Base-by-base conservation (phyloP, 495 filamentous ascomycete species). In the Arthonia radiata region DNA sequence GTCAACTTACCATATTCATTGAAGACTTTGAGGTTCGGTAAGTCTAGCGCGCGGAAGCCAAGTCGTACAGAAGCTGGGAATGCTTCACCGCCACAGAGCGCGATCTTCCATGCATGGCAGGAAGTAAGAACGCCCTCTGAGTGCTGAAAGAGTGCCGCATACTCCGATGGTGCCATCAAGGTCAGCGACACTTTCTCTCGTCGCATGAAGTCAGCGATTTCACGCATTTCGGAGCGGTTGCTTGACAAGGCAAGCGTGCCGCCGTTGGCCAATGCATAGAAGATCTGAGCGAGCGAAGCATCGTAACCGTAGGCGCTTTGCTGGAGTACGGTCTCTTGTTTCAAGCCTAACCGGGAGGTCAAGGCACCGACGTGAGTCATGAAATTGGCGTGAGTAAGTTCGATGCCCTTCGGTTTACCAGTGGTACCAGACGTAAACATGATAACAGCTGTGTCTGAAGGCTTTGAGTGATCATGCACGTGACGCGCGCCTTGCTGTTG, bases 391-490 rank as follows among this genome's bases (percentile, higher is more conserved):
- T 58, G 53, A 1, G 17, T 30, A 3, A 56, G 26, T 5, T 36
- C 23, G 4, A 60, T 48, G 0, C 50, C 53, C 15, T 56, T 57
- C 0, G 52, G 47, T 0, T 17, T 33, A 0, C 49, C 46, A 1
- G 46, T 47, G 3, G 53, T 56, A n/a, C 46, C 44, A 24, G 47
- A 48, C 4, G 60, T 56, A 24, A 40, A 51, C 7, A 63, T 36
- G 1, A 64, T 36, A 15, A 37, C 29, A 29, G 44, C 54, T 4
- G 38, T 17, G 19, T 31, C 31, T 14, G 41, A n/a, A n/a, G n/a
- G n/a, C n/a, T n/a, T n/a, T n/a, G n/a, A n/a, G n/a, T n/a, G n/a
- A n/a, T n/a, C n/a, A n/a, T n/a, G n/a, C n/a, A n/a, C n/a, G n/a
- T n/a, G n/a, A n/a, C n/a, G n/a, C n/a, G n/a, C n/a, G n/a, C n/a